Percentiles rank a stretch among this genome's conserved stretches.
Conservation (phyloP, 768 basidiomycete species). For the Vararia minispora region DNA sequence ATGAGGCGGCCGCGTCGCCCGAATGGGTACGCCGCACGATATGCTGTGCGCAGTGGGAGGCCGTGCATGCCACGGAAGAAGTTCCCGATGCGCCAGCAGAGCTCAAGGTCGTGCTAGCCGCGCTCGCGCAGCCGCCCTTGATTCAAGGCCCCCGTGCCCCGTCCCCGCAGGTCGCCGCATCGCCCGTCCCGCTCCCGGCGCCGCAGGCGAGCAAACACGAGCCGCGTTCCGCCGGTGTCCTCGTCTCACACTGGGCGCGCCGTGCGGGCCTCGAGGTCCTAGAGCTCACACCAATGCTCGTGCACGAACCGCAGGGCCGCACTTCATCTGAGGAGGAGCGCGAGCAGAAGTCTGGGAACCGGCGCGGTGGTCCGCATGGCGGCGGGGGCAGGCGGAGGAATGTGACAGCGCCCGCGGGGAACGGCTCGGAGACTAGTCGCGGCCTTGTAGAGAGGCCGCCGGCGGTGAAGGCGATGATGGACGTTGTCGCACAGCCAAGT, state of each 20-base stretch:
- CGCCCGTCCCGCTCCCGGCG: slow-evolving; percentile 58
- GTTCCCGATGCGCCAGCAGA: slow-evolving; percentile 9
- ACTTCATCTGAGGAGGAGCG: slow-evolving; percentile 19
- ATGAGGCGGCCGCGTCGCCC: slow-evolving; percentile 36
- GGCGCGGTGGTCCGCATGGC: slow-evolving; percentile 5
- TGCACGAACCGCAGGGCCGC: slow-evolving; percentile 6
- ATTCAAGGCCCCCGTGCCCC: slow-evolving; percentile 12
- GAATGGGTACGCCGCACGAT: slow-evolving; percentile 82
- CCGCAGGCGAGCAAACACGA: slow-evolving; percentile 51
- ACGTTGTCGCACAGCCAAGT: slow-evolving; percentile 59
- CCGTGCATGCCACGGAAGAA: slow-evolving; percentile 36
- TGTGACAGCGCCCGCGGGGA: slow-evolving; percentile 8
- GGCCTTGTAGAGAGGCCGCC: slow-evolving; percentile 66
- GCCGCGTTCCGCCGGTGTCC: slow-evolving; percentile 47
- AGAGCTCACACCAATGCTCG: slow-evolving; percentile 34
- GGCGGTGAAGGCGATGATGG: slow-evolving; percentile 77
- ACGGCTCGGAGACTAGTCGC: slow-evolving; percentile 22
- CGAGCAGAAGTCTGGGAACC: too few relatives aligned
- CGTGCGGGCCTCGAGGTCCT: slow-evolving; percentile 48
- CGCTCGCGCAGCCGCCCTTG: slow-evolving; percentile 21
- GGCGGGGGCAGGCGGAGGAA: slow-evolving; percentile 11
- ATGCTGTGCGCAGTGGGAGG: slow-evolving; percentile 73
- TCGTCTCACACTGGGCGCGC: slow-evolving; percentile 59
- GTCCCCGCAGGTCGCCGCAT: slow-evolving; percentile 12
- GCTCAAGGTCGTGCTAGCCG: slow-evolving; percentile 53